Evolutionary conservation across 441 rosid genomes (phyloP), one percentile per base, ranked within the genome.

Genomic region (Populus hybrid): DNA sequence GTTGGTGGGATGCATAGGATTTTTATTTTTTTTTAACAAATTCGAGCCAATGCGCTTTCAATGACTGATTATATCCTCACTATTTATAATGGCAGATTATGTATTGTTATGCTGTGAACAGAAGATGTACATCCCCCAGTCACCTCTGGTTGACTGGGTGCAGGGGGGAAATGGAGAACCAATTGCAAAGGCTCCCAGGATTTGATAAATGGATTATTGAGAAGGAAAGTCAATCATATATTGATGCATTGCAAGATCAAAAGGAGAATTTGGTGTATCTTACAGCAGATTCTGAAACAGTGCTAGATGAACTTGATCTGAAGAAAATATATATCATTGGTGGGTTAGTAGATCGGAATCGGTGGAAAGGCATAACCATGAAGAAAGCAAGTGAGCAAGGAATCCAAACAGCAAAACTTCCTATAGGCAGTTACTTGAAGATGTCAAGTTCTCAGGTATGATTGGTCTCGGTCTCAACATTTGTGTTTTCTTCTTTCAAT

Each of bases 361-460:
- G 98, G 30, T 92, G 89, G 89, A 95, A 94, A 82, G 97, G 97
- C 74, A 83, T 94, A 81, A 94, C 97, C 16, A 86, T 91, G 97
- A 84, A 83, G 87, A 94, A 95, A 86, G 98, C 94, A 7, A 83
- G 87, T 78, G 98, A 92, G 83, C 98, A 92, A 74, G 95, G 94
- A 69, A 92, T 94, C 71, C 92, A 87, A 83, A 91, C 97, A 40
- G 95, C 94, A 4, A 92, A 86, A 76, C 94, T 95, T 66, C 99
- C 99, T 0, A 92, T 95, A 0, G 93, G 90, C 78, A 89, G 80
- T 85, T 90, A 88, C 85, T 80, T 95, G 88, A 94, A 95, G 86
- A 94, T 94, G 98, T 91, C 93, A 11, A 89, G 95, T 79, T 94
- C 99, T 75, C 97, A 92, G 98, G 99, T 94, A 80, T 72, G 21